Percentiles rank a stretch among this genome's conserved stretches.
Evolutionary conservation across 2,329 filamentous ascomycete species (phyloP).

Genomic region (Diplodia mutila): DNA sequence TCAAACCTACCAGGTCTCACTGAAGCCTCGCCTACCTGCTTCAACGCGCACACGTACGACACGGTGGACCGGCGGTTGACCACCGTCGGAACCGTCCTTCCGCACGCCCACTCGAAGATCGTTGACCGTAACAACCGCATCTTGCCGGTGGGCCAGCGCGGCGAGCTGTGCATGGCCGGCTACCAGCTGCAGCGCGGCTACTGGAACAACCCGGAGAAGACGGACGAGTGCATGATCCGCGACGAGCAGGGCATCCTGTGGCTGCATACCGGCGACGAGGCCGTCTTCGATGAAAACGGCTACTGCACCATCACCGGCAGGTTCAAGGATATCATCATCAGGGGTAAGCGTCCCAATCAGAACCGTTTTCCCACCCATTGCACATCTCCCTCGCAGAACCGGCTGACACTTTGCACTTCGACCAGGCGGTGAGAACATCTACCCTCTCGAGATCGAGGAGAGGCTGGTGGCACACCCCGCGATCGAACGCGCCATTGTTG

Average conservation of each 20-base stretch:
- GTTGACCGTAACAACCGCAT: slow-evolving; percentile 68
- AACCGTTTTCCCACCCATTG: slow-evolving; percentile 32
- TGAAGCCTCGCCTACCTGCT: slow-evolving; percentile 78
- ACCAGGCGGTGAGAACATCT: slow-evolving; percentile 47
- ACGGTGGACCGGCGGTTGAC: slow-evolving; percentile 67
- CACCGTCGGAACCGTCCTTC: slow-evolving; percentile 76
- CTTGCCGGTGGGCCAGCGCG: slow-evolving; percentile 68
- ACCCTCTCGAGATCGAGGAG: slow-evolving; percentile 76
- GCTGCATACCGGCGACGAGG: slow-evolving; percentile 47
- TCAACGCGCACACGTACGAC: slow-evolving; percentile 78
- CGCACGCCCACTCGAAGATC: slow-evolving; percentile 75
- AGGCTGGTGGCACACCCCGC: slow-evolving; percentile 67
- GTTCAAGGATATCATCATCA: slow-evolving; percentile 80
- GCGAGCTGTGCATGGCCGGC: slow-evolving; percentile 77
- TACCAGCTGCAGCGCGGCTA: slow-evolving; percentile 73
- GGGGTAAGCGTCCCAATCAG: slow-evolving; percentile 50
- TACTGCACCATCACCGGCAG: slow-evolving; percentile 74
- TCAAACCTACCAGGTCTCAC: slow-evolving; percentile 60
- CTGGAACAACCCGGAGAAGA: slow-evolving; percentile 73
- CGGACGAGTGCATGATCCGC: slow-evolving; percentile 69
- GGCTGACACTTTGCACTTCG: background rate
- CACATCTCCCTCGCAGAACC: background rate
- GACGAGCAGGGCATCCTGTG: slow-evolving; percentile 60
- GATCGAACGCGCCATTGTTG: slow-evolving; percentile 68
- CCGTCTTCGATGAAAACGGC: slow-evolving; percentile 46